These are phyloP conservation scores for Thymus mandschuricus DNA, from an alignment of 257 asterid genomes.

Conservation along the genomic window DNA sequence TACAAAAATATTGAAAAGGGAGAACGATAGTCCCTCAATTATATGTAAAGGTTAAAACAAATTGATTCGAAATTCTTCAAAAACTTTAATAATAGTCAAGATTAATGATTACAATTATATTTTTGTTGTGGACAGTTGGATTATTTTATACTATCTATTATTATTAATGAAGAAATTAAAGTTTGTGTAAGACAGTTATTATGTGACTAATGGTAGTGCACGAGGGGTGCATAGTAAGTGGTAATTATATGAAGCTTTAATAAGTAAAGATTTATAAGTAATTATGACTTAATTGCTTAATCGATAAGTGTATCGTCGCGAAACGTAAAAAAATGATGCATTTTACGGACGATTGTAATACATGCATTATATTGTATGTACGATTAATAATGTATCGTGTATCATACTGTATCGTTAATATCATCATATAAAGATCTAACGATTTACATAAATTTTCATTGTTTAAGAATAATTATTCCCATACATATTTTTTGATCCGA, in stretches of 20 bases:
- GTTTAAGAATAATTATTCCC: too few species aligned
- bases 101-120: conserved; percentile 41
- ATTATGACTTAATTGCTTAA: conserved; percentile 23
- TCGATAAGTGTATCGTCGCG: background rate
- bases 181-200: conserved; percentile 38
- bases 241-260: conserved; percentile 32
- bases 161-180: conserved; percentile 9
- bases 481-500: too few species aligned
- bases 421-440: too few species aligned
- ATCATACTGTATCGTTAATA: too few species aligned
- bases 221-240: conserved; percentile 40
- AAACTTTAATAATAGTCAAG: conserved; percentile 44
- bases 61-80: conserved; percentile 40
- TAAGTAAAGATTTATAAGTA: conserved; percentile 6
- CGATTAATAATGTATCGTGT: too few species aligned
- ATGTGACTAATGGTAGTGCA: conserved; percentile 40
- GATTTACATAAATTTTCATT: too few species aligned
- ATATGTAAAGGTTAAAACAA: conserved; percentile 34
- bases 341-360: too few species aligned
- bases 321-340: too few species aligned
- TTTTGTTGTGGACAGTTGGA: conserved; percentile 47
- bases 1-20: conserved; percentile 34
- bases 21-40: conserved; percentile 34
- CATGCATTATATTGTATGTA: too few species aligned
- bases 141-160: background rate